A percentile compares a stretch with the other conserved stretches of the same genome.
Conservation (phyloP, 257 asterid species). For the Nyctanthes arbortristis region DNA sequence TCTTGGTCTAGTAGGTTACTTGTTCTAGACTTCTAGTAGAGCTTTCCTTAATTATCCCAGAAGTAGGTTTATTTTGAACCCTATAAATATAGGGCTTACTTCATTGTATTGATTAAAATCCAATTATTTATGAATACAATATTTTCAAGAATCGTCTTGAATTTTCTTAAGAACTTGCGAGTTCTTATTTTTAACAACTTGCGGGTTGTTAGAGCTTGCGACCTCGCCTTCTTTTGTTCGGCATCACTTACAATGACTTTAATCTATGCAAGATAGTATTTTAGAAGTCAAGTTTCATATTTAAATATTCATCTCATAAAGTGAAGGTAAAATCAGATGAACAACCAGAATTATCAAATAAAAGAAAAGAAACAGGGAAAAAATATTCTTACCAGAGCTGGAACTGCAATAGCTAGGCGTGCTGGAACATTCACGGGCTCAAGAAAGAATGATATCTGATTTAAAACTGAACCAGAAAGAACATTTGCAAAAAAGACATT, state of each 20-base stretch:
- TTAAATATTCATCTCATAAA: background rate
- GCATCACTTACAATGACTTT: background rate
- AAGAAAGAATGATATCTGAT: conserved; percentile 51
- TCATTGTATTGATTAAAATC: too few species aligned
- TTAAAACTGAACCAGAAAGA: conserved; percentile 82
- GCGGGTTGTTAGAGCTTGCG: too few species aligned
- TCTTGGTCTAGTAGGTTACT: too few species aligned
- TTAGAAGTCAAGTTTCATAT: background rate
- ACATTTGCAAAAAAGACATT: conserved; percentile 88
- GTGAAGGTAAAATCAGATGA: background rate
- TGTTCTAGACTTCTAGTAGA: too few species aligned
- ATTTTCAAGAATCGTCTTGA: too few species aligned
- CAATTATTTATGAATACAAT: too few species aligned
- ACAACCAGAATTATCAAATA: background rate
- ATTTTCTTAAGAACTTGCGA: too few species aligned
- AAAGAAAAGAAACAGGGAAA: background rate
- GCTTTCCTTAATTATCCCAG: too few species aligned
- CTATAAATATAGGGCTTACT: too few species aligned
- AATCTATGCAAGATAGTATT: background rate
- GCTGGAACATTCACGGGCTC: conserved; percentile 84
- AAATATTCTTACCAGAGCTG: conserved; percentile 68
- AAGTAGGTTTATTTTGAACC: too few species aligned
- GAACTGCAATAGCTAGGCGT: conserved; percentile 82
- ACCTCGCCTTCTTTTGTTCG: too few species aligned
- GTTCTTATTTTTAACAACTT: too few species aligned